These are phyloP conservation scores for Lachancea mirantina DNA, from an alignment of 805 yeast species.

Conservation along the genomic window DNA sequence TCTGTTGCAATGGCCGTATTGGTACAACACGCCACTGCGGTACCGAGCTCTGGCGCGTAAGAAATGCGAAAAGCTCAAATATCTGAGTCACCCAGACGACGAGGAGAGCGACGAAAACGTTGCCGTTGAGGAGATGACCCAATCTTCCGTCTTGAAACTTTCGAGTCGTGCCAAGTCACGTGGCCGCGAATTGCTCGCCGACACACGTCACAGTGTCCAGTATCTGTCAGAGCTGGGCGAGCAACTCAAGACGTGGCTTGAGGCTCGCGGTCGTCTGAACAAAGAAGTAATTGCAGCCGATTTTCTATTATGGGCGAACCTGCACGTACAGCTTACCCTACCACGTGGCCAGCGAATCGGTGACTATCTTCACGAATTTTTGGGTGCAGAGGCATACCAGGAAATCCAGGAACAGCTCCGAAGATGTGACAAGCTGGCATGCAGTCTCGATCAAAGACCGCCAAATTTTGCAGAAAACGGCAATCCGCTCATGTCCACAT, in stretches of 20 bases:
- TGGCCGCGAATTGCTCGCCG: slow-evolving; percentile 17
- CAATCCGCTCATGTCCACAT: slow-evolving; percentile 23
- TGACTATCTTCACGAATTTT: slow-evolving; percentile 11
- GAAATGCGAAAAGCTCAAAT: slow-evolving; percentile 18
- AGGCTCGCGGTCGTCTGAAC: slow-evolving; percentile 10
- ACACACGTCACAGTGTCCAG: slow-evolving; percentile 17
- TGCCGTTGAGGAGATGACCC: slow-evolving; percentile 18
- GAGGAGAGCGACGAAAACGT: slow-evolving; percentile 9
- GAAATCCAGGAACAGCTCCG: slow-evolving; percentile 8
- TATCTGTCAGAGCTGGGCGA: slow-evolving; percentile 15
- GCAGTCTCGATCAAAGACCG: slow-evolving; percentile 10
- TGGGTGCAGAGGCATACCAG: slow-evolving; percentile 12
- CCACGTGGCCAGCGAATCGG: slow-evolving; percentile 20
- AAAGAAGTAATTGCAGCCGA: slow-evolving; percentile 16
- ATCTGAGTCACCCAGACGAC: slow-evolving; percentile 17
- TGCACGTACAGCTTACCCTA: slow-evolving; percentile 20
- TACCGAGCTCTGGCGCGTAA: slow-evolving; percentile 14
- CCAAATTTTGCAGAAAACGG: slow-evolving; percentile 27
- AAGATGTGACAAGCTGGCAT: slow-evolving; percentile 5
- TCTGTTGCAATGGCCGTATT: slow-evolving; percentile 64
- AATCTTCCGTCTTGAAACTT: slow-evolving; percentile 25
- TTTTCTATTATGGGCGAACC: slow-evolving; percentile 20
- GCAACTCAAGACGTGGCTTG: slow-evolving; percentile 17
- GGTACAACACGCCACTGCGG: slow-evolving; percentile 53
- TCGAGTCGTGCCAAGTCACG: slow-evolving; percentile 18